Evolutionary conservation across 495 filamentous ascomycete species (phyloP).

Genomic region (Bryoglossum gracile): DNA sequence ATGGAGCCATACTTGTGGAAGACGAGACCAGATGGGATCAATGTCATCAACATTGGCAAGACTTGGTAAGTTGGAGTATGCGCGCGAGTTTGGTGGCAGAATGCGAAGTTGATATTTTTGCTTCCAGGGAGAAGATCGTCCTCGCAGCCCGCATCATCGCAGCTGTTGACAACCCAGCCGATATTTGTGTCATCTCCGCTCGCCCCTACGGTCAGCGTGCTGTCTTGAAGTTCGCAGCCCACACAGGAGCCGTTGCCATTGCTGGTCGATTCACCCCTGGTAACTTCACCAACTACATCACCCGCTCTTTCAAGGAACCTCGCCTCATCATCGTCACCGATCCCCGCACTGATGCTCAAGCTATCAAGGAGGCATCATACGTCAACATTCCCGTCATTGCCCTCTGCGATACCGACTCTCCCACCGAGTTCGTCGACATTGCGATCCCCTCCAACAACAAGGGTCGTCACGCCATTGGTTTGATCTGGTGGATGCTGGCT

Average conservation of each 20-base stretch:
- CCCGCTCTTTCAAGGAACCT: conserved; percentile 99
- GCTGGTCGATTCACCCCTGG: conserved; percentile 99
- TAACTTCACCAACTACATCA: conserved; percentile 99
- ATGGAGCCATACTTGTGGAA: conserved; percentile 99
- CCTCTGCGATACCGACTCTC: conserved; percentile 98
- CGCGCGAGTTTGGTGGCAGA: conserved; percentile 1
- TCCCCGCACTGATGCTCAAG: conserved; percentile 98
- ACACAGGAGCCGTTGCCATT: conserved; percentile 96
- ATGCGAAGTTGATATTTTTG: conserved; percentile 6
- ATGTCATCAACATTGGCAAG: conserved; percentile 99
- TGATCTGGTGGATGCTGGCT: conserved; percentile 98
- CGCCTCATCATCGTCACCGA: conserved; percentile 99
- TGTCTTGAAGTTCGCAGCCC: conserved; percentile 96
- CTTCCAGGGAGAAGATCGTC: conserved; percentile 99
- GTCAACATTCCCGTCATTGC: conserved; percentile 99
- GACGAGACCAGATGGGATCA: conserved; percentile 94
- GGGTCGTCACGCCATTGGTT: conserved; percentile 95
- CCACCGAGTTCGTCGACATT: conserved; percentile 98
- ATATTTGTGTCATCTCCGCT: conserved; percentile 97
- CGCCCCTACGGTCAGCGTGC: conserved; percentile 99
- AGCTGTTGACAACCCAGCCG: conserved; percentile 97
- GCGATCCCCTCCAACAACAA: conserved; percentile 99
- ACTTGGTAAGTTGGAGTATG: conserved; percentile 70
- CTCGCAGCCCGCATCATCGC: conserved; percentile 97
- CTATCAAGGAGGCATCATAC: conserved; percentile 99